Evolutionary conservation across 768 basidiomycete genomes (phyloP), one percentile per base, ranked within the genome.

Genomic region (Lentinula raphanica): DNA sequence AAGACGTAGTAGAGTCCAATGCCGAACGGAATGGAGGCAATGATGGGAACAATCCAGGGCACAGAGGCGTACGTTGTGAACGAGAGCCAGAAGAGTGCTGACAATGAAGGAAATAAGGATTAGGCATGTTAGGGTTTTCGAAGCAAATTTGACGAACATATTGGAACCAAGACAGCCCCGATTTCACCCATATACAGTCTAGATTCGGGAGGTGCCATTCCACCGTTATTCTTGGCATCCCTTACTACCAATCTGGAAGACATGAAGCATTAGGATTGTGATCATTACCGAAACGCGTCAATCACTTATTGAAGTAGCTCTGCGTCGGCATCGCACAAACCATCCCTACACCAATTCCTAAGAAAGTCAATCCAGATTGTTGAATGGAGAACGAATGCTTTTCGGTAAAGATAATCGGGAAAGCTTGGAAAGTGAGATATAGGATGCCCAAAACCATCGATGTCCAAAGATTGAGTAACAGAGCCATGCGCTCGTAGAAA

Each of bases 401-500:
- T 64, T 80, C 81, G 48, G 83, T 78, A 65, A 88, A 87, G 48
- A 75, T 74, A 56, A 75, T 72, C 9, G 73, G 74, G 60, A 69
- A 75, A 3, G 81, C 84, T 56, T 84, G 80, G 66, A 88, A 87
- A 49, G 83, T 77, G 12, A 85, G 76, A 66, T 88, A 88, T 0
- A 88, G 71, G n/a, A 79, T 82, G 1, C 82, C 80, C 49, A 87
- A 82, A 11, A 83, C 71, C 23, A 86, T 71, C 0, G 82, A 71
- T 0, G 82, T 85, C 73, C 90, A 92, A 12, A 79, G 67, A 67
- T 90, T 79, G 6, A 93, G 73, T 3, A 87, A 69, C 2, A 92
- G 75, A 0, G 87, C 86, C 89, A 92, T 93, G n/a, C 80, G 76
- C 61, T 94, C 88, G 48, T 75, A 80, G 0, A 81, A 44, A 3